phyloP scores from a whole-genome alignment of 73 alveolate genomes.

The Tetrahymena malaccensis region DNA sequence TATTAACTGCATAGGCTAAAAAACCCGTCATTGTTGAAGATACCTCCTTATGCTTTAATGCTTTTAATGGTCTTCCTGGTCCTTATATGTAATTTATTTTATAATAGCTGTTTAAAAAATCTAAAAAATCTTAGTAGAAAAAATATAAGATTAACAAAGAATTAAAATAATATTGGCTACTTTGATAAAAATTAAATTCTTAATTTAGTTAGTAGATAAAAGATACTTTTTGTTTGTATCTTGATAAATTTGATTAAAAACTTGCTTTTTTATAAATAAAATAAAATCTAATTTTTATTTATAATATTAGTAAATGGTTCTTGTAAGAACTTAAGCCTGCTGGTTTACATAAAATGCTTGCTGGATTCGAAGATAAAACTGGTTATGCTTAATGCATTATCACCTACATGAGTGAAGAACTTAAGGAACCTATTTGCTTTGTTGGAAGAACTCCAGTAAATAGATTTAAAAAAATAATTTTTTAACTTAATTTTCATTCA shows the following conservation, averaged over 20 bases:
- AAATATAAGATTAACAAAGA: not conserved
- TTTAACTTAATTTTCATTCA: not conserved
- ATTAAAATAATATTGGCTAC: not conserved
- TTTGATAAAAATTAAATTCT: too few relatives aligned
- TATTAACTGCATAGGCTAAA: not conserved
- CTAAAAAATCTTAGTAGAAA: not conserved
- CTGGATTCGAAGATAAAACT: slow-evolving; percentile 85
- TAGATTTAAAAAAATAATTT: too few relatives aligned
- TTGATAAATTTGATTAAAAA: too few relatives aligned
- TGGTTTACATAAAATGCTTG: slow-evolving; percentile 78
- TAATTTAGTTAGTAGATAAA: not conserved
- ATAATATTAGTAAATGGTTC: slow-evolving; percentile 61
- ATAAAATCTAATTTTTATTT: not conserved
- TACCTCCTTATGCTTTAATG: slow-evolving; percentile 86
- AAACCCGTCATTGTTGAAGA: slow-evolving; percentile 83
- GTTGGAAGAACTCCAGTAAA: slow-evolving; percentile 67
- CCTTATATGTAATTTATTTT: slow-evolving; percentile 61
- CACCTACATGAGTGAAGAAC: slow-evolving; percentile 53
- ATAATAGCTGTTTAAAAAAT: too few relatives aligned
- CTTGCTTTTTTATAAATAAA: not conserved
- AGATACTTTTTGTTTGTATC: not conserved
- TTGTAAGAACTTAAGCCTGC: slow-evolving; percentile 64
- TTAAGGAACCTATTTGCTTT: slow-evolving; percentile 71
- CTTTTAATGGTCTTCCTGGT: slow-evolving; percentile 93
- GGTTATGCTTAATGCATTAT: slow-evolving; percentile 89